Evolutionary conservation across 129 eudicot genomes (phyloP).

Genomic region (Erigeron canadensis): DNA sequence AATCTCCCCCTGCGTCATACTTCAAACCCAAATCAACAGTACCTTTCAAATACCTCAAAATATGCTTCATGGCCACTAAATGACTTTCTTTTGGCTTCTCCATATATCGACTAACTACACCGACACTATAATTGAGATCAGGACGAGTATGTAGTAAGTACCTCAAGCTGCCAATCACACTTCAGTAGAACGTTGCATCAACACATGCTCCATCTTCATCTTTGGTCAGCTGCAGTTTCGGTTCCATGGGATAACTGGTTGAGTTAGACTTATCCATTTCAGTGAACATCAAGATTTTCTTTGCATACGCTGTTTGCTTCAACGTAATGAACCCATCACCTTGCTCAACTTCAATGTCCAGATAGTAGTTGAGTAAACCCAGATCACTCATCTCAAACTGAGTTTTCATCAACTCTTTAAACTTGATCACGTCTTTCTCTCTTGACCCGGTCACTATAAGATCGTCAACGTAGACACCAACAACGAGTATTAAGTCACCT

Average conservation of each 20-base stretch:
- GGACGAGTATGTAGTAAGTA: neutral
- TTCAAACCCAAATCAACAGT: neutral
- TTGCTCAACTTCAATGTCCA: neutral
- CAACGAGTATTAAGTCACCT: too few relatives aligned
- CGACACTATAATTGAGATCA: neutral
- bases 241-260: neutral
- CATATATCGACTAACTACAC: neutral
- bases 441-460: neutral
- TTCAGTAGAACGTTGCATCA: neutral
- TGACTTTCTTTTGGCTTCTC: neutral
- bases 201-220: neutral
- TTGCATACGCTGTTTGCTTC: neutral
- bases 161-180: neutral
- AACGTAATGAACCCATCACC: neutral
- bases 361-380: neutral
- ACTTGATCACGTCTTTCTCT: too few relatives aligned
- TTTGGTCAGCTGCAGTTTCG: neutral
- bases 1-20: neutral
- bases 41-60: neutral
- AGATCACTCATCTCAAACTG: conserved; percentile 8
- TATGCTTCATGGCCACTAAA: neutral
- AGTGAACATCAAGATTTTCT: neutral
- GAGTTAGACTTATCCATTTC: neutral
- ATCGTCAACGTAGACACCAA: neutral
- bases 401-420: neutral